These are phyloP conservation scores for Penicillium sp. DNA, from an alignment of 2,329 filamentous ascomycete species.

Conservation along the genomic window DNA sequence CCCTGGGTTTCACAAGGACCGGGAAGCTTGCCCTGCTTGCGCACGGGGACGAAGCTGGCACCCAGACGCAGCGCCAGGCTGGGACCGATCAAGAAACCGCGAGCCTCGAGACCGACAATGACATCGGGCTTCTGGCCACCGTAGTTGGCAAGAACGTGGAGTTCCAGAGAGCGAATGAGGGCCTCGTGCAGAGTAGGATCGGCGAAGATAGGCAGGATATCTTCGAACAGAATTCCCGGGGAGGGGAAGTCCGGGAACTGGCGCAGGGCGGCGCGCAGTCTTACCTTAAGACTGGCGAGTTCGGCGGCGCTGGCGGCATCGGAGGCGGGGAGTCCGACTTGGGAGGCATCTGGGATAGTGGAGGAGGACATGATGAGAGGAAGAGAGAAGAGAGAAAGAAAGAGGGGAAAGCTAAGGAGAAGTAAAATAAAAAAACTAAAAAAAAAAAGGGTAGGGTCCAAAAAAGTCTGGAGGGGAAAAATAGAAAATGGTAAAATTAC, in stretches of 20 bases:
- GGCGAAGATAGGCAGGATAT: slow-evolving; percentile 95
- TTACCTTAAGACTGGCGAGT: slow-evolving; percentile 64
- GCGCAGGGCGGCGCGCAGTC: slow-evolving; percentile 70
- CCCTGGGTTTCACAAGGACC: slow-evolving; percentile 80
- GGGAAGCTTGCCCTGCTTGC: slow-evolving; percentile 94
- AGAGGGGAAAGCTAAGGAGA: slow-evolving; percentile 15
- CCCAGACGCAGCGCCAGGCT: slow-evolving; percentile 79
- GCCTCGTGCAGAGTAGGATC: slow-evolving; percentile 69
- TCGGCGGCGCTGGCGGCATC: slow-evolving; percentile 51
- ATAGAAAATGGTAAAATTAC: slow-evolving; percentile 12
- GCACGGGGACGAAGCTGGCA: slow-evolving; percentile 85
- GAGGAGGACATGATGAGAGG: slow-evolving; percentile 42
- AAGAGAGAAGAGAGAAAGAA: slow-evolving; percentile 17
- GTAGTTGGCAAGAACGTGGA: slow-evolving; percentile 70
- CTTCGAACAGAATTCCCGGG: slow-evolving; percentile 91
- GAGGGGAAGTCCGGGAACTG: slow-evolving; percentile 90
- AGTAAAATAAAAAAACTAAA: slow-evolving; percentile 21
- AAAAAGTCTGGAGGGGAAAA: slow-evolving; percentile 17
- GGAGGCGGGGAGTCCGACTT: slow-evolving; percentile 47
- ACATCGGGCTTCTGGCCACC: slow-evolving; percentile 71
- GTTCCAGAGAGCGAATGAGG: slow-evolving; percentile 79
- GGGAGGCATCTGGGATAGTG: slow-evolving; percentile 41
- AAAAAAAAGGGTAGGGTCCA: slow-evolving; percentile 16
- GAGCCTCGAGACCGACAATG: slow-evolving; percentile 87
- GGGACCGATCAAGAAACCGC: slow-evolving; percentile 94